These are phyloP conservation scores for Kokia cookei DNA, from an alignment of 441 rosid species.

Conservation along the genomic window DNA sequence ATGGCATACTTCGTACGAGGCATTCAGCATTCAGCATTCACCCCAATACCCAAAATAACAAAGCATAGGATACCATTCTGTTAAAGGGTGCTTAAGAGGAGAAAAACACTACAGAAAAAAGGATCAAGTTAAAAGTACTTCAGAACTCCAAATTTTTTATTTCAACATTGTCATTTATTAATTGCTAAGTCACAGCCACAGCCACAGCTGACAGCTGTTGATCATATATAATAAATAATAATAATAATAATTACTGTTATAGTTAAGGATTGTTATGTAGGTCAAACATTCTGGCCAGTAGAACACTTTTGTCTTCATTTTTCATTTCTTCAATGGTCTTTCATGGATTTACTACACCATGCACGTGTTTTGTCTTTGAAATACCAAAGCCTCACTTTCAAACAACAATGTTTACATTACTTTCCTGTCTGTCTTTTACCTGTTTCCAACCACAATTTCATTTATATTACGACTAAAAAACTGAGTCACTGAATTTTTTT, in stretches of 20 bases:
- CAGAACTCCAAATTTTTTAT: neutral
- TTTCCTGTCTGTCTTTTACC: neutral
- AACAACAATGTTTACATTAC: neutral
- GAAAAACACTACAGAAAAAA: neutral
- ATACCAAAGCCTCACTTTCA: neutral
- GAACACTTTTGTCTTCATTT: neutral
- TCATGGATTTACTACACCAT: slow-evolving; percentile 7
- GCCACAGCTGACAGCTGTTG: neutral
- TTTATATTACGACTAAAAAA: neutral
- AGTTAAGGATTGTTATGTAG: neutral
- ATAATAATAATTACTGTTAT: neutral
- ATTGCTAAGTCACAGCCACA: neutral
- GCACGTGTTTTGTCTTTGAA: slow-evolving; percentile 4
- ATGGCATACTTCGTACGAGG: too few relatives aligned
- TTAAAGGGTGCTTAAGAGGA: neutral
- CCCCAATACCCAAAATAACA: neutral
- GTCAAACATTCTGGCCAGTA: slow-evolving; percentile 1
- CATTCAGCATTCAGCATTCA: too few relatives aligned
- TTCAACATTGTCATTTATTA: neutral
- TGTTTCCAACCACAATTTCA: neutral
- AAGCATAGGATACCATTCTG: neutral
- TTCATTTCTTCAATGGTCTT: neutral
- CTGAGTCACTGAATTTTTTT: neutral
- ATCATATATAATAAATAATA: neutral
- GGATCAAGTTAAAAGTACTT: neutral